phyloP scores from a whole-genome alignment of 2,329 filamentous ascomycete genomes.

The Endoconidiophora polonica region DNA sequence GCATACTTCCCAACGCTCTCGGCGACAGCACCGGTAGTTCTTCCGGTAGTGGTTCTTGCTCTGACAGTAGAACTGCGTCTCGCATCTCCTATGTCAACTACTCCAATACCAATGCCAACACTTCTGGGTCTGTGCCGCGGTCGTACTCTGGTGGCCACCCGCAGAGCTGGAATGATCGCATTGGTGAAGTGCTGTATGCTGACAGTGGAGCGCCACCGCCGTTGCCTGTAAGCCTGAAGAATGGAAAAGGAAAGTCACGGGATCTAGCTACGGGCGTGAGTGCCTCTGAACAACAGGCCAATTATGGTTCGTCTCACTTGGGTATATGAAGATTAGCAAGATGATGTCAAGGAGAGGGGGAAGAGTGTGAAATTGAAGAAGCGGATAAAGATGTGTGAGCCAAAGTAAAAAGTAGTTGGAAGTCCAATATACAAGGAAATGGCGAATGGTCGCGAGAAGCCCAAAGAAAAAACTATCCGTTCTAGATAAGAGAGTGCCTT shows the following conservation, averaged over 20 bases:
- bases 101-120: not conserved
- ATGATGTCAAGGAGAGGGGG: not conserved
- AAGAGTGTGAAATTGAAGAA: not conserved
- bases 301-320: slow-evolving; percentile 1
- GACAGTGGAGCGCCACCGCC: slow-evolving; percentile 2
- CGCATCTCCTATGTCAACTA: not conserved
- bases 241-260: not conserved
- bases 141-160: not conserved
- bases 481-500: no score
- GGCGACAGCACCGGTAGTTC: not conserved
- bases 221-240: not conserved
- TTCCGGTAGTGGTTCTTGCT: not conserved
- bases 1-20: not conserved
- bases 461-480: no score
- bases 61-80: no score
- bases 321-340: not conserved
- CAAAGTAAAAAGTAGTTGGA: not conserved
- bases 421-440: not conserved
- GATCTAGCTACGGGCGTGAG: not conserved
- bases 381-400: not conserved
- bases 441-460: no score
- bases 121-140: not conserved
- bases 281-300: not conserved
- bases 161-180: slow-evolving; percentile 8
- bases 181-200: slow-evolving; percentile 7